A percentile compares a stretch with the other conserved stretches of the same genome.
Conservation (phyloP, 768 basidiomycete species). For the Phaeotremella fagi region DNA sequence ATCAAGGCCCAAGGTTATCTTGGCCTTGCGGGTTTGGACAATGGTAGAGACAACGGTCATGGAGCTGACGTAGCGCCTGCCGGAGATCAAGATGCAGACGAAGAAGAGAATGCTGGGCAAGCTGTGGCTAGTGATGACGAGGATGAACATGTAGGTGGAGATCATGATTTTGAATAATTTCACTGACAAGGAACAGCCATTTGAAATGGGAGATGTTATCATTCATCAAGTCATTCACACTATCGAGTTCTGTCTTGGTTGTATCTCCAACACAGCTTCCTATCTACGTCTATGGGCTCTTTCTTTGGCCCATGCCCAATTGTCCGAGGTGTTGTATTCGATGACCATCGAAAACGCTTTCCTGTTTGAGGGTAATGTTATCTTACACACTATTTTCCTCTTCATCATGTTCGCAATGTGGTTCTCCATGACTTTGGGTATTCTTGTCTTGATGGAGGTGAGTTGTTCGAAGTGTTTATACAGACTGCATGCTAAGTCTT, state of each 20-base stretch:
- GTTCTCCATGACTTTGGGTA: slow-evolving; percentile 68
- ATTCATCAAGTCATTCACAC: slow-evolving; percentile 98
- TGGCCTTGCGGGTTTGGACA: slow-evolving; percentile 49
- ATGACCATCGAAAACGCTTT: slow-evolving; percentile 66
- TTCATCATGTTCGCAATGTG: slow-evolving; percentile 71
- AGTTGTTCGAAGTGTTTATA: slow-evolving; percentile 57
- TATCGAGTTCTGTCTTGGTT: slow-evolving; percentile 98
- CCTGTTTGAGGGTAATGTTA: slow-evolving; percentile 48
- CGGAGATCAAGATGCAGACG: slow-evolving; percentile 53
- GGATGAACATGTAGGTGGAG: slow-evolving; percentile 69
- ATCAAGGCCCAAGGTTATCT: slow-evolving; percentile 80
- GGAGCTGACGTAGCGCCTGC: slow-evolving; percentile 19
- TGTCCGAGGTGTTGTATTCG: slow-evolving; percentile 64
- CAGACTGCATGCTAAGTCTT: too few species aligned
- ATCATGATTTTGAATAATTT: too few species aligned
- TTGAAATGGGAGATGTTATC: slow-evolving; percentile 89
- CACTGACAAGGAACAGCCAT: too few species aligned
- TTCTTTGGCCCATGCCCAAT: slow-evolving; percentile 93
- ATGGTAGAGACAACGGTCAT: slow-evolving; percentile 37
- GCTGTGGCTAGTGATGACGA: slow-evolving; percentile 68
- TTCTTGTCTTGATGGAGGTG: slow-evolving; percentile 95
- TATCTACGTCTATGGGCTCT: slow-evolving; percentile 82
- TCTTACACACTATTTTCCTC: slow-evolving; percentile 55
- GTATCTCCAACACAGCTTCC: slow-evolving; percentile 84
- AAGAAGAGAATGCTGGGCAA: slow-evolving; percentile 56